These are phyloP conservation scores for Yamadazyma laniorum DNA, from an alignment of 805 yeast species.

Conservation along the genomic window DNA sequence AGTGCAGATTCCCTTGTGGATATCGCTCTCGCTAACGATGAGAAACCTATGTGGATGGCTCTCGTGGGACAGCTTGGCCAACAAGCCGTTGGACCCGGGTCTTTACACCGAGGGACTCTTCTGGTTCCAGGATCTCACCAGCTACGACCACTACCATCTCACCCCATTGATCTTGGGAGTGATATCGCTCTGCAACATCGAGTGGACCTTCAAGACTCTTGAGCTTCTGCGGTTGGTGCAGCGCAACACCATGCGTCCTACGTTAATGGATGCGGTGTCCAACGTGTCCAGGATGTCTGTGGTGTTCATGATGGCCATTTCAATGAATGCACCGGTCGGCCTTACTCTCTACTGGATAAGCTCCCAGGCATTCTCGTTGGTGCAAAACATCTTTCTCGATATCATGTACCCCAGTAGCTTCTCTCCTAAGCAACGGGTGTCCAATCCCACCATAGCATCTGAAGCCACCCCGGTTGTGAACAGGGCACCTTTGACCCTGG, in stretches of 20 bases:
- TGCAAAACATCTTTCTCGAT: constrained; percentile 75
- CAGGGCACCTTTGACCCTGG: too few species aligned
- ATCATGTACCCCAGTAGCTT: constrained; percentile 56
- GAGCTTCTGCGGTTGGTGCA: constrained; percentile 44
- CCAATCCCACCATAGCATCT: constrained; percentile 2
- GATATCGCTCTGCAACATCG: constrained; percentile 71
- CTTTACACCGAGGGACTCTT: constrained; percentile 53
- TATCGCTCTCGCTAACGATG: constrained; percentile 70
- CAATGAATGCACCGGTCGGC: constrained; percentile 85
- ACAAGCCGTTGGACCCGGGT: constrained; percentile 49
- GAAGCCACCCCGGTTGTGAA: neutral
- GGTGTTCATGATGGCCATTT: constrained; percentile 75
- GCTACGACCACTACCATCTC: constrained; percentile 58
- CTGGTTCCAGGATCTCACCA: constrained; percentile 61
- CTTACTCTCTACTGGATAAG: constrained; percentile 87
- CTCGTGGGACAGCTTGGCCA: constrained; percentile 39
- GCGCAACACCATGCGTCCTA: constrained; percentile 50
- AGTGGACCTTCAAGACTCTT: constrained; percentile 73
- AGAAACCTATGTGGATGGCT: constrained; percentile 74
- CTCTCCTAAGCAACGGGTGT: constrained; percentile 42
- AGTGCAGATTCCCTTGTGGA: constrained; percentile 86
- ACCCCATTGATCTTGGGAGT: constrained; percentile 74
- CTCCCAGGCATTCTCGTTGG: constrained; percentile 72
- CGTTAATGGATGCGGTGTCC: constrained; percentile 61
- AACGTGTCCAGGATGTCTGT: constrained; percentile 73